Base-by-base conservation (phyloP, 768 basidiomycete species). In the Hygrocybe punicea region DNA sequence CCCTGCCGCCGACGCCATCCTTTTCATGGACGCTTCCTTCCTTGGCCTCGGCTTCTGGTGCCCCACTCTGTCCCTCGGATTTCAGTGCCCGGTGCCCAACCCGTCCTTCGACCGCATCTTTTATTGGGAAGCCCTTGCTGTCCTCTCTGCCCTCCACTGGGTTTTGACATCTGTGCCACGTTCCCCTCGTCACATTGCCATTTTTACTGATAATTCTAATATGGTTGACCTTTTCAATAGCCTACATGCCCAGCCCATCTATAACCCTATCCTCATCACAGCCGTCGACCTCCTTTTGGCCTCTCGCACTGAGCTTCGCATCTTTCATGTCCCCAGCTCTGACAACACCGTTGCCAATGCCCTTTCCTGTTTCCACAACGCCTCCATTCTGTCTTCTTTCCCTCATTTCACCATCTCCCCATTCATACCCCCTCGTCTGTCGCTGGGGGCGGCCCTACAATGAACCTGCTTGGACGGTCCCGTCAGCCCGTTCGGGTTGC, bases 1-100 rank as follows among this genome's bases (percentile, higher is more conserved):
- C 3, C 1, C 0, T 2, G 14, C 35, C 0, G 65, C 67, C 1
- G 62, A 68, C 19, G 6, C 60, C 1, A 50, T 47, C 33, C 47
- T 62, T 0, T 64, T 62, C n/a, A 58, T 60, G 4, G 69, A 74
- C 47, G 70, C 67, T 0, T 72, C 63, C 0, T 37, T 58, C 0
- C 0, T 6, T 0, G 69, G 62, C 0, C 13, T 72, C 1, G 68
- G 58, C 0, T 63, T 34, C 58, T 61, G 5, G 68, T 72, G 47
- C 69, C 68, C 0, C 47, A 67, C 1, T 51, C 60, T 17, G 64
- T 71, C 8, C 42, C 21, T 13, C 60, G 37, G 3, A 57, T 62
- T 67, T 1, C 29, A 62, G 4, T 6, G 58, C 23, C 42, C 21
- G 21, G 37, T n/a, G 4, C 25, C 14, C 11, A 3, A 39, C 6